Evolutionary conservation across 768 basidiomycete species (phyloP).

Genomic region (Lyophyllum shimeji): DNA sequence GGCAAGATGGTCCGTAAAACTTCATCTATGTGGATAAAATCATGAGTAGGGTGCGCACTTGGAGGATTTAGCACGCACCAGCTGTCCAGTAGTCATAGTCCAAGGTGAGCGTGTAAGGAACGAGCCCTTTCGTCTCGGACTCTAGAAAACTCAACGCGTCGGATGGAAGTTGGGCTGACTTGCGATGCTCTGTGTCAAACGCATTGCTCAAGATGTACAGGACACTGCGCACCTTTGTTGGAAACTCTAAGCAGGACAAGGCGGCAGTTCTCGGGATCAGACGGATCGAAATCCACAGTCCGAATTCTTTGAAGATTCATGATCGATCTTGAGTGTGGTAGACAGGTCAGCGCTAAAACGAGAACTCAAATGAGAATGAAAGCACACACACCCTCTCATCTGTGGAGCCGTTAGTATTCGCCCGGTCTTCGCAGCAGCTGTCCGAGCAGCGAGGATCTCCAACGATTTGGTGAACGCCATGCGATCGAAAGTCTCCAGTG

Average conservation of each 20-base stretch:
- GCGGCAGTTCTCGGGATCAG: slow-evolving; percentile 46
- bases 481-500: slow-evolving; percentile 52
- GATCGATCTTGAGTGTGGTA: slow-evolving; percentile 45
- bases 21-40: slow-evolving; percentile 61
- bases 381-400: slow-evolving; percentile 55
- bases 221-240: slow-evolving; percentile 50
- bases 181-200: slow-evolving; percentile 29
- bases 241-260: slow-evolving; percentile 67
- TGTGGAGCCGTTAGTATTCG: slow-evolving; percentile 53
- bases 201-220: background rate
- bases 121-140: slow-evolving; percentile 54
- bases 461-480: slow-evolving; percentile 63
- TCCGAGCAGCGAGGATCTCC: slow-evolving; percentile 65
- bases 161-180: slow-evolving; percentile 67
- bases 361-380: background rate
- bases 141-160: slow-evolving; percentile 57
- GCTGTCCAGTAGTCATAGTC: slow-evolving; percentile 89
- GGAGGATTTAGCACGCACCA: slow-evolving; percentile 40
- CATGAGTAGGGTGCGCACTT: background rate
- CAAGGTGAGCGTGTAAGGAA: slow-evolving; percentile 60
- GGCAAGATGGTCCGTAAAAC: slow-evolving; percentile 83
- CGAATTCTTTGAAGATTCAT: slow-evolving; percentile 70
- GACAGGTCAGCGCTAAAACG: slow-evolving; percentile 2
- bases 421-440: slow-evolving; percentile 56
- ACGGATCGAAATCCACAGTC: slow-evolving; percentile 53